These are phyloP conservation scores for Neurospora terricola DNA, from an alignment of 495 filamentous ascomycete genomes.

Conservation along the genomic window DNA sequence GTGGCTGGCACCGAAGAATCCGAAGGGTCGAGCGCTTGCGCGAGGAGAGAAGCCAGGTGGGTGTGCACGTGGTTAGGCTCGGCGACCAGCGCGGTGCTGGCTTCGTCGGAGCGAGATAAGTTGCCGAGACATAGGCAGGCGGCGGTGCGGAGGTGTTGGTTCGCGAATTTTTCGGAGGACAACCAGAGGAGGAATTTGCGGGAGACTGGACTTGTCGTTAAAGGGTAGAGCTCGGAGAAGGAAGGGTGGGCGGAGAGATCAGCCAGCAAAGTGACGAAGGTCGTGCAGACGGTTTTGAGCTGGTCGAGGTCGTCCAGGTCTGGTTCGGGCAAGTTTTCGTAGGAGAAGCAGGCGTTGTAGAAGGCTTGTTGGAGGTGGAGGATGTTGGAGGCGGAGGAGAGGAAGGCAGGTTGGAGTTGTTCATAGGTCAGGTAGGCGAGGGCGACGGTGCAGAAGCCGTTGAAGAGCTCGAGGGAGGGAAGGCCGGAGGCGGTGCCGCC, in stretches of 20 bases:
- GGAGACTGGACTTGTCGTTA: slow-evolving; percentile 6
- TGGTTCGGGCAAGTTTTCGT: slow-evolving; percentile 9
- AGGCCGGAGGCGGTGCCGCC: slow-evolving; percentile 4
- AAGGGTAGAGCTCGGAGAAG: slow-evolving; percentile 33
- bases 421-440: slow-evolving; percentile 32
- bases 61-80: slow-evolving; percentile 38
- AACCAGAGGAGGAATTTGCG: slow-evolving; percentile 42
- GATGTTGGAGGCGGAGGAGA: slow-evolving; percentile 23
- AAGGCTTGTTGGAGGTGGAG: slow-evolving; percentile 23
- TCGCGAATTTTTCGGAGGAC: background rate
- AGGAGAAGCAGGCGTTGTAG: slow-evolving; percentile 19
- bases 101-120: slow-evolving; percentile 58
- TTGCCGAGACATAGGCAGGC: slow-evolving; percentile 72
- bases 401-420: slow-evolving; percentile 33
- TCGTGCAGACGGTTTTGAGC: slow-evolving; percentile 43
- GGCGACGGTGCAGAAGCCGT: slow-evolving; percentile 24
- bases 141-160: slow-evolving; percentile 52
- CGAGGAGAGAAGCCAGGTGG: slow-evolving; percentile 44
- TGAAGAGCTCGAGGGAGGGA: slow-evolving; percentile 27
- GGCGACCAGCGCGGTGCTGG: slow-evolving; percentile 46
- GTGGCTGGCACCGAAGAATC: no score
- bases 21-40: slow-evolving; percentile 12
- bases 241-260: slow-evolving; percentile 51
- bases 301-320: slow-evolving; percentile 41
- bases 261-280: slow-evolving; percentile 48